Conservation (phyloP, 2,329 filamentous ascomycete species). For the Bipolaris sorokiniana region DNA sequence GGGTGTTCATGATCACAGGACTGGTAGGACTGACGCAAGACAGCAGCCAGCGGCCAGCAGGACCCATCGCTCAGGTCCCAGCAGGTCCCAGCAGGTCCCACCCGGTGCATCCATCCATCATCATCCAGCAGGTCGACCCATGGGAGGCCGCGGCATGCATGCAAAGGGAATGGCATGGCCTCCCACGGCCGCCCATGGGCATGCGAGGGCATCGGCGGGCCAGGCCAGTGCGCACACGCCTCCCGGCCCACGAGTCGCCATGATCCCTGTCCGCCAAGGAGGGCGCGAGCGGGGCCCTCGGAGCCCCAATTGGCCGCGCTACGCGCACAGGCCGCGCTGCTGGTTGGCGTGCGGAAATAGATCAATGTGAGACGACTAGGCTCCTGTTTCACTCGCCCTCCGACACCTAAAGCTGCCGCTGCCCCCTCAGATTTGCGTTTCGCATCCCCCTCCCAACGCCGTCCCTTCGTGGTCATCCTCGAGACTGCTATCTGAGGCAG, state of each 20-base stretch:
- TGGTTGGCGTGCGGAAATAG: conserved; percentile 43
- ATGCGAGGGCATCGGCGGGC: conserved; percentile 1
- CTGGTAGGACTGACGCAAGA: too few species aligned
- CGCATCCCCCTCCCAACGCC: conserved; percentile 43
- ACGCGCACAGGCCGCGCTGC: conserved; percentile 32
- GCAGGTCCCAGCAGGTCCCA: background rate
- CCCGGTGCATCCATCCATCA: too few species aligned
- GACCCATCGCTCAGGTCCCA: background rate
- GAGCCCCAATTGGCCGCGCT: conserved; percentile 31
- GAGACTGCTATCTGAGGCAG: conserved; percentile 48
- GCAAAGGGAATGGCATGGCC: background rate
- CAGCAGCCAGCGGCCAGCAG: background rate
- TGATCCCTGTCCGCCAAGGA: conserved; percentile 13
- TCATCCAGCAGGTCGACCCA: background rate
- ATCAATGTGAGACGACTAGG: conserved; percentile 46
- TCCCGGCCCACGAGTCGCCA: conserved; percentile 30
- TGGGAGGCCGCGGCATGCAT: background rate
- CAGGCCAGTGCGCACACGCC: conserved; percentile 20
- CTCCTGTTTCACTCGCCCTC: conserved; percentile 50
- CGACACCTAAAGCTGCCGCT: conserved; percentile 50
- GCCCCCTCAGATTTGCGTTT: conserved; percentile 49
- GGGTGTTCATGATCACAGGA: too few species aligned
- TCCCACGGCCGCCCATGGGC: background rate
- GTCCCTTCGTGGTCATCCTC: conserved; percentile 43
- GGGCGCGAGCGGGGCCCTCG: conserved; percentile 18